phyloP scores from a whole-genome alignment of 108 stramenopile species.

The Pseudonitzschia pungens region DNA sequence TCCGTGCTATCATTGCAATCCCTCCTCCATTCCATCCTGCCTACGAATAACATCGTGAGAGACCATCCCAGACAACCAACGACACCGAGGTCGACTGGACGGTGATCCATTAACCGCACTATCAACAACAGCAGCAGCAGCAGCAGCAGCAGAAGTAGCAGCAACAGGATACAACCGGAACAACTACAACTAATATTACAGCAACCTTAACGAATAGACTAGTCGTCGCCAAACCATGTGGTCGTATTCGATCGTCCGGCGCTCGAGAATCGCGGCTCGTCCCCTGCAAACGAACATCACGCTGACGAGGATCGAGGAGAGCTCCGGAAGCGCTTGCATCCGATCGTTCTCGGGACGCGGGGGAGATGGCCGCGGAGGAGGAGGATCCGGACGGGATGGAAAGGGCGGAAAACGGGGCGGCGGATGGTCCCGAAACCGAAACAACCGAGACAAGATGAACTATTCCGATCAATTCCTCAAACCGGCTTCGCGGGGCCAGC shows the following conservation, averaged over 20 bases:
- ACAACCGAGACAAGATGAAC: slow-evolving; percentile 30
- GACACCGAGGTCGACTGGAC: too few relatives aligned
- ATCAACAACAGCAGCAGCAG: too few relatives aligned
- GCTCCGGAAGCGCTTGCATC: background rate
- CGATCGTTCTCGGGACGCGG: background rate
- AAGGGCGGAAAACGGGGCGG: background rate
- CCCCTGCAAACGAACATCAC: slow-evolving; percentile 1
- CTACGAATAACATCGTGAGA: too few relatives aligned
- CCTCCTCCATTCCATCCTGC: too few relatives aligned
- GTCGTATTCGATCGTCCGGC: slow-evolving; percentile 6
- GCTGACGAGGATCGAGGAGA: background rate
- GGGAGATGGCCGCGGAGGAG: slow-evolving; percentile 3
- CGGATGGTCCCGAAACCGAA: slow-evolving; percentile 1
- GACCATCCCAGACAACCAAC: too few relatives aligned
- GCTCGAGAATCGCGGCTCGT: slow-evolving; percentile 5
- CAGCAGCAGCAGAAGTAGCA: too few relatives aligned
- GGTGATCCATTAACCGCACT: too few relatives aligned
- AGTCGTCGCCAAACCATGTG: slow-evolving; percentile 18
- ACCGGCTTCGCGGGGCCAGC: slow-evolving; percentile 47
- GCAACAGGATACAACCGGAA: too few relatives aligned
- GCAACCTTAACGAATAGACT: too few relatives aligned
- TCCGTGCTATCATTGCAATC: too few relatives aligned
- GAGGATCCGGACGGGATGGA: slow-evolving; percentile 7
- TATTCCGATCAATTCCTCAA: slow-evolving; percentile 41
- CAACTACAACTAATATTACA: too few relatives aligned